A percentile compares a stretch with the other conserved stretches of the same genome.
Evolutionary conservation across 495 filamentous ascomycete species (phyloP).

Genomic region (Penicillium canescens): DNA sequence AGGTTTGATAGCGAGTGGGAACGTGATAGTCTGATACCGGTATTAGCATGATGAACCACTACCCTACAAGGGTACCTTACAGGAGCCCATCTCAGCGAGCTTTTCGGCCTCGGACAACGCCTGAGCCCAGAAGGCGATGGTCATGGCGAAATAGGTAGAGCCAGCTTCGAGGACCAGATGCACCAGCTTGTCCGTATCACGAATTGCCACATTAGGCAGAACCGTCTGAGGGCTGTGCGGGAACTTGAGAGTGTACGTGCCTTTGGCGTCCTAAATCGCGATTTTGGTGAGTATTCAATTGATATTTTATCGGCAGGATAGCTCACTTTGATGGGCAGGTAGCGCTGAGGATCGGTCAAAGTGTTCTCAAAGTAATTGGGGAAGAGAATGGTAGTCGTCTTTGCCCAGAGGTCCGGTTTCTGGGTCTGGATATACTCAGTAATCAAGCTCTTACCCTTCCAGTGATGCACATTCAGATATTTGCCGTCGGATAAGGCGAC

Average conservation of each 20-base stretch:
- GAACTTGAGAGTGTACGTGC: slow-evolving; percentile 12
- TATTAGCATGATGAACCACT: no score
- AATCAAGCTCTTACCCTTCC: slow-evolving; percentile 16
- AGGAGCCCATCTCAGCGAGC: no score
- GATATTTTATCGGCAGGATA: neutral
- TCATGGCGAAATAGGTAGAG: slow-evolving; percentile 11
- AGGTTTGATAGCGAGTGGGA: slow-evolving; percentile 5
- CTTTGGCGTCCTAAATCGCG: slow-evolving; percentile 6
- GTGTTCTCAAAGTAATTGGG: slow-evolving; percentile 20
- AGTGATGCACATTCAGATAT: slow-evolving; percentile 12
- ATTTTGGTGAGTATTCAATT: neutral
- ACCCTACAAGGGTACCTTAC: no score
- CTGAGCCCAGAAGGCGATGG: slow-evolving; percentile 13
- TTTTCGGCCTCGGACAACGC: slow-evolving; percentile 14
- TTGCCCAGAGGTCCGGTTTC: slow-evolving; percentile 13
- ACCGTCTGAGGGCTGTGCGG: slow-evolving; percentile 13
- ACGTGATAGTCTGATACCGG: no score
- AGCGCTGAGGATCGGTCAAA: slow-evolving; percentile 10
- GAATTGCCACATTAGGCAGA: slow-evolving; percentile 15
- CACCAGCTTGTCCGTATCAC: slow-evolving; percentile 15
- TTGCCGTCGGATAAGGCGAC: slow-evolving; percentile 4
- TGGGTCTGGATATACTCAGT: slow-evolving; percentile 13
- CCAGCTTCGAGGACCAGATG: slow-evolving; percentile 9
- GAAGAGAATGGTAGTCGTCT: slow-evolving; percentile 17
- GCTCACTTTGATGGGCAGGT: slow-evolving; percentile 9